These are phyloP conservation scores for Tetratostichococcus sp. DNA, from an alignment of 139 green algal genomes.

Conservation along the genomic window DNA sequence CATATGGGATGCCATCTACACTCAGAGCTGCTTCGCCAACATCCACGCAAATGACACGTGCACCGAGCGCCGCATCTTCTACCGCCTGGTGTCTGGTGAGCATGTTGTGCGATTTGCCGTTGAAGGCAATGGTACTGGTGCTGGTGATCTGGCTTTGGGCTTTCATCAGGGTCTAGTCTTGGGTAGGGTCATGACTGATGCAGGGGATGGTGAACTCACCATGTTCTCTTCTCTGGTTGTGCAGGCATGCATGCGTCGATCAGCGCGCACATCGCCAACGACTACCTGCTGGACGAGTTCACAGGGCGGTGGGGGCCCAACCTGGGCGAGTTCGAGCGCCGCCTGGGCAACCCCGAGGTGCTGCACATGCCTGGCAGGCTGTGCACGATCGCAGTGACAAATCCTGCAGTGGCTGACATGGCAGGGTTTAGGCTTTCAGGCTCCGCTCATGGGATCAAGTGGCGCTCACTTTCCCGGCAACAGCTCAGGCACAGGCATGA, in stretches of 20 bases:
- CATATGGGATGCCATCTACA: conserved; percentile 93
- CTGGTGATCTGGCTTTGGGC: too few species aligned
- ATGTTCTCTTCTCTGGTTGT: too few species aligned
- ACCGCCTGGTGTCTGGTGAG: conserved; percentile 58
- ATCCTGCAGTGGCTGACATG: too few species aligned
- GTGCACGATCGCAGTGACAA: too few species aligned
- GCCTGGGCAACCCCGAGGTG: conserved; percentile 52
- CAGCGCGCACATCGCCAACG: conserved; percentile 72
- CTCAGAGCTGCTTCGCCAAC: conserved; percentile 75
- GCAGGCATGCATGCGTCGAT: conserved; percentile 92
- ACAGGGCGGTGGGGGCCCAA: conserved; percentile 64
- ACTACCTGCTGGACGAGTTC: conserved; percentile 66
- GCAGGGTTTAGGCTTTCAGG: too few species aligned
- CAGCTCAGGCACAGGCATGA: too few species aligned
- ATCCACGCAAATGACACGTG: conserved; percentile 33
- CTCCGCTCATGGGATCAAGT: too few species aligned
- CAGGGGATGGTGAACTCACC: too few species aligned
- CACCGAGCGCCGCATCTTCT: conserved; percentile 78
- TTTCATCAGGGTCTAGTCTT: conserved; percentile 31
- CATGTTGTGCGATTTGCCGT: too few species aligned
- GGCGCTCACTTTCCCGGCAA: too few species aligned
- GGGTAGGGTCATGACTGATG: too few species aligned
- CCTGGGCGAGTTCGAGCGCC: conserved; percentile 63
- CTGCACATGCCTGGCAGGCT: conserved; percentile 28
- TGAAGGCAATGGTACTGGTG: too few species aligned